These are phyloP conservation scores for Gossypium gossypioides DNA, from an alignment of 441 rosid genomes.

Conservation along the genomic window DNA sequence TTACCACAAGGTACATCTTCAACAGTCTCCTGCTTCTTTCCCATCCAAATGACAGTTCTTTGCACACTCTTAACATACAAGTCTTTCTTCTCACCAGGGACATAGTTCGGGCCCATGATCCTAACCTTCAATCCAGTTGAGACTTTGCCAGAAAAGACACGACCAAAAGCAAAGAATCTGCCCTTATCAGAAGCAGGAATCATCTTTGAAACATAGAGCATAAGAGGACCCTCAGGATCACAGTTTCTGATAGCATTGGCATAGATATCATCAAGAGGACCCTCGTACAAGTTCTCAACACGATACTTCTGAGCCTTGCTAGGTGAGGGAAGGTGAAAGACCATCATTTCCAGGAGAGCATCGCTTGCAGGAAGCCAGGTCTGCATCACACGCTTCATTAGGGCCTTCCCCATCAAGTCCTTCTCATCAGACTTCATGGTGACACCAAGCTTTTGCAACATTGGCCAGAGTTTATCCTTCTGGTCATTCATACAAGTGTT, in stretches of 20 bases:
- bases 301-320: constrained; percentile 15
- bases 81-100: constrained; percentile 19
- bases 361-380: constrained; percentile 19
- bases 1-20: constrained; percentile 21
- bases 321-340: constrained; percentile 18
- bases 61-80: constrained; percentile 17
- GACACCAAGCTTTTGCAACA: constrained; percentile 14
- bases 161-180: constrained; percentile 19
- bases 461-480: constrained; percentile 19
- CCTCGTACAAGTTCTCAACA: constrained; percentile 20
- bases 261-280: constrained; percentile 17
- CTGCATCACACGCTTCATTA: constrained; percentile 20
- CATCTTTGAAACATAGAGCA: constrained; percentile 19
- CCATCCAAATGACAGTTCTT: constrained; percentile 21
- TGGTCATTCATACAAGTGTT: constrained; percentile 19
- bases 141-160: constrained; percentile 16
- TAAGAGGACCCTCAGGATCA: constrained; percentile 19
- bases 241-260: constrained; percentile 18
- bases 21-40: constrained; percentile 20
- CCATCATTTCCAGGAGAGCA: constrained; percentile 18
- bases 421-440: constrained; percentile 15
- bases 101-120: constrained; percentile 20
- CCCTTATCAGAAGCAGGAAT: constrained; percentile 20
- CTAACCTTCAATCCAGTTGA: constrained; percentile 16
- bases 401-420: constrained; percentile 16